These are phyloP conservation scores for Anthostomella pinea DNA, from an alignment of 2,329 filamentous ascomycete genomes.

Conservation along the genomic window DNA sequence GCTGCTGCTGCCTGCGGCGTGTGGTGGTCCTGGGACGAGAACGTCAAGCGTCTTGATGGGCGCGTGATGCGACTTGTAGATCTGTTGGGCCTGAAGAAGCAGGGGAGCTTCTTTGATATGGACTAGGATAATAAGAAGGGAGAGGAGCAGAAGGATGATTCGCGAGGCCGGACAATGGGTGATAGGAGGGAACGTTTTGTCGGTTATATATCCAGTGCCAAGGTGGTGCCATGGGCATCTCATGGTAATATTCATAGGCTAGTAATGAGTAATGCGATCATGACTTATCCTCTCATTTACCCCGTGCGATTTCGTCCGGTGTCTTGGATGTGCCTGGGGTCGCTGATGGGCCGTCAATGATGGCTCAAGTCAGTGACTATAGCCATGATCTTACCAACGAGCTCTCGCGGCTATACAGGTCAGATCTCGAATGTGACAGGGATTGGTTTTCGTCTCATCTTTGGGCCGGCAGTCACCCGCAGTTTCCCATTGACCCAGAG, in stretches of 20 bases:
- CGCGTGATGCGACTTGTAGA: slow-evolving; percentile 46
- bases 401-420: too few species aligned
- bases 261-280: slow-evolving; percentile 2
- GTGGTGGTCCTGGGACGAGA: slow-evolving; percentile 43
- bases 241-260: neutral
- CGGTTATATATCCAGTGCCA: too few species aligned
- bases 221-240: too few species aligned
- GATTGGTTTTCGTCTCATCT: too few species aligned
- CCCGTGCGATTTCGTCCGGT: neutral
- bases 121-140: slow-evolving; percentile 26
- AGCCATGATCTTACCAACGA: too few species aligned
- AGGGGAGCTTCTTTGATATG: slow-evolving; percentile 45
- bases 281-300: neutral
- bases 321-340: neutral
- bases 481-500: too few species aligned
- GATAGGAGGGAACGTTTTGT: neutral
- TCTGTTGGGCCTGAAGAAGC: slow-evolving; percentile 40
- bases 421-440: too few species aligned
- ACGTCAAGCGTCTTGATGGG: slow-evolving; percentile 43
- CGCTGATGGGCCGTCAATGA: neutral
- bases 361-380: too few species aligned
- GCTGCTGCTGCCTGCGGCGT: slow-evolving; percentile 31
- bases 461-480: too few species aligned
- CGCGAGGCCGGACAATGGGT: too few species aligned
- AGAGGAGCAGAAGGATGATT: too few species aligned